Percentiles rank a stretch among this genome's conserved stretches.
These are phyloP conservation scores for Biscogniauxia sp. DNA, from an alignment of 2,329 filamentous ascomycete species.

Conservation along the genomic window DNA sequence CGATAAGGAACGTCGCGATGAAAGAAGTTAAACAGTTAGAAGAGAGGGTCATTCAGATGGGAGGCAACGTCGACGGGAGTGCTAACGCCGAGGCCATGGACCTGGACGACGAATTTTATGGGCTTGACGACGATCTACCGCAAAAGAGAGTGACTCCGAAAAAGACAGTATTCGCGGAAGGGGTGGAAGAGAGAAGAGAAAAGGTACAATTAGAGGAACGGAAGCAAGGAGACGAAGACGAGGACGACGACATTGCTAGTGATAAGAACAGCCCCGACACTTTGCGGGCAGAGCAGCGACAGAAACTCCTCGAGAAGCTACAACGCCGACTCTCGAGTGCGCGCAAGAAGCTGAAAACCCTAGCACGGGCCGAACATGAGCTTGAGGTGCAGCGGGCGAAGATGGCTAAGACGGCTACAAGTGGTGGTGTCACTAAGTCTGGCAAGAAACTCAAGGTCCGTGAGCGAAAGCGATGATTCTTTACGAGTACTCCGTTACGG, in stretches of 20 bases:
- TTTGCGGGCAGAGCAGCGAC: conserved; percentile 39
- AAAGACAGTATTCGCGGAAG: conserved; percentile 52
- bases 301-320: conserved; percentile 43
- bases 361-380: conserved; percentile 55
- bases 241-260: conserved; percentile 37
- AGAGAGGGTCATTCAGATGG: conserved; percentile 50
- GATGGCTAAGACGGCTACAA: conserved; percentile 65
- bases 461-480: conserved; percentile 55
- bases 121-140: conserved; percentile 26
- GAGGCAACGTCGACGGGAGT: conserved; percentile 29
- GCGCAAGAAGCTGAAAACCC: conserved; percentile 51
- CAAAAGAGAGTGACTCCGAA: conserved; percentile 30
- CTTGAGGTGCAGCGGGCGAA: conserved; percentile 59
- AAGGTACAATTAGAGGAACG: conserved; percentile 21
- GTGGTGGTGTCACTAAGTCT: conserved; percentile 56
- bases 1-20: conserved; percentile 56
- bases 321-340: conserved; percentile 48
- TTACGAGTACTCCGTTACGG: too few species aligned
- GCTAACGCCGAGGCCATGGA: conserved; percentile 31
- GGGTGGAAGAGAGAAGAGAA: conserved; percentile 36
- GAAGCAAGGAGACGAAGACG: conserved; percentile 18
- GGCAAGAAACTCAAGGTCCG: conserved; percentile 63
- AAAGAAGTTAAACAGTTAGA: conserved; percentile 58
- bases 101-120: conserved; percentile 28
- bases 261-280: conserved; percentile 33